Conservation (phyloP, 495 filamentous ascomycete genomes). For the Penicillium coprophilum region DNA sequence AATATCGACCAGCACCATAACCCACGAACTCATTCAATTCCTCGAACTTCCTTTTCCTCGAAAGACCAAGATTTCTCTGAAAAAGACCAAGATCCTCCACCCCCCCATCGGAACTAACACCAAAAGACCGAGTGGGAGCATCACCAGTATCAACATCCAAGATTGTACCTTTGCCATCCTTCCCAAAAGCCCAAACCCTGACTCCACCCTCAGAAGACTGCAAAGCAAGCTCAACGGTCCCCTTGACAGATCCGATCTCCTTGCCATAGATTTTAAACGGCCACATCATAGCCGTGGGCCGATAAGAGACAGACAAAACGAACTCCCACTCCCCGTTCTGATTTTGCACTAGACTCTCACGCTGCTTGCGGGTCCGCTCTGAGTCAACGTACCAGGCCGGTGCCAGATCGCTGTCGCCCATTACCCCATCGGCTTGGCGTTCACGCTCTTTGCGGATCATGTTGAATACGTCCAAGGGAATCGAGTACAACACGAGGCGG, state of each 20-base stretch:
- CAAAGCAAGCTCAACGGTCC: slow-evolving; percentile 39
- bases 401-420: slow-evolving; percentile 39
- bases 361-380: slow-evolving; percentile 28
- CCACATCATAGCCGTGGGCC: slow-evolving; percentile 41
- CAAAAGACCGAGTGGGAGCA: slow-evolving; percentile 6
- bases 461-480: slow-evolving; percentile 62
- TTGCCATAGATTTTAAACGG: slow-evolving; percentile 46
- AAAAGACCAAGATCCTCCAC: slow-evolving; percentile 22
- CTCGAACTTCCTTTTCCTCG: slow-evolving; percentile 36
- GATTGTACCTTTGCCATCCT: slow-evolving; percentile 32
- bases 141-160: slow-evolving; percentile 40
- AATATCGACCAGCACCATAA: slow-evolving; percentile 24
- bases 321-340: slow-evolving; percentile 46
- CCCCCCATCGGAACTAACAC: slow-evolving; percentile 28
- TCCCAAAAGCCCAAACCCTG: slow-evolving; percentile 42
- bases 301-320: slow-evolving; percentile 36
- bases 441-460: slow-evolving; percentile 42
- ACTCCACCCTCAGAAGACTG: slow-evolving; percentile 39
- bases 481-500: slow-evolving; percentile 58
- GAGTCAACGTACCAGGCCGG: slow-evolving; percentile 38
- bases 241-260: slow-evolving; percentile 40
- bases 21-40: slow-evolving; percentile 27
- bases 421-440: slow-evolving; percentile 33
- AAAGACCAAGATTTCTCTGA: slow-evolving; percentile 12
- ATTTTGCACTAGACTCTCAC: slow-evolving; percentile 36